Percentiles rank a stretch among this genome's conserved stretches.
Conservation (phyloP, 257 asterid species). For the Fraxinus anomala region DNA sequence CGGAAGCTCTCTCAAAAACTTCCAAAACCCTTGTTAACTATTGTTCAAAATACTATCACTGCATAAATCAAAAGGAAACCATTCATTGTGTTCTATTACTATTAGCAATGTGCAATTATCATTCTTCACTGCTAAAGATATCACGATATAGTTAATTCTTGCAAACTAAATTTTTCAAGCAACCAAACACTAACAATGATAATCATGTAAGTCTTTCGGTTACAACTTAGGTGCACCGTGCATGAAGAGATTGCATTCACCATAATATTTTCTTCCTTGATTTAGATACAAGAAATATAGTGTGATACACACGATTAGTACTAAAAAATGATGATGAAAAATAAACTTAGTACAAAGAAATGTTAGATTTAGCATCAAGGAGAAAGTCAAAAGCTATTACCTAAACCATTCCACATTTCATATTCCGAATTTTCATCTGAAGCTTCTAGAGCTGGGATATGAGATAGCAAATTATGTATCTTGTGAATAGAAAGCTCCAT, state of each 20-base stretch:
- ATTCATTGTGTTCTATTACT: not conserved
- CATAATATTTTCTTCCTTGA: not conserved
- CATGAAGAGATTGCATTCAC: constrained; percentile 7
- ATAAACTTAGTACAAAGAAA: not conserved
- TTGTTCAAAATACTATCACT: not conserved
- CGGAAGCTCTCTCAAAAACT: not conserved
- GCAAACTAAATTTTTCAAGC: constrained; percentile 14
- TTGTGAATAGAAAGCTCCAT: constrained; percentile 65
- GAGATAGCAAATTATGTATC: constrained; percentile 61
- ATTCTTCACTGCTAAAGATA: not conserved
- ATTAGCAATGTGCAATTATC: not conserved
- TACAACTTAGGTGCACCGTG: constrained; percentile 5
- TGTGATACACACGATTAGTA: constrained; percentile 4
- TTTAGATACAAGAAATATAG: constrained; percentile 11
- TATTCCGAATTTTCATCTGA: constrained; percentile 39
- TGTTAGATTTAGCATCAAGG: not conserved
- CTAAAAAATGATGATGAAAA: constrained; percentile 19
- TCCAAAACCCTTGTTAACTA: not conserved
- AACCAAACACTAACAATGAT: not conserved
- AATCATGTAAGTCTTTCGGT: constrained; percentile 2
- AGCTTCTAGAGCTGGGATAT: constrained; percentile 54
- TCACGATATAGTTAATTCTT: not conserved
- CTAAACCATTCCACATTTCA: constrained; percentile 70
- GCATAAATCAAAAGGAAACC: not conserved
- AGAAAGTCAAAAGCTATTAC: constrained; percentile 40